Percentiles rank a stretch among this genome's conserved stretches.
phyloP scores from a whole-genome alignment of 768 basidiomycete species.

The Mycena galericulata region DNA sequence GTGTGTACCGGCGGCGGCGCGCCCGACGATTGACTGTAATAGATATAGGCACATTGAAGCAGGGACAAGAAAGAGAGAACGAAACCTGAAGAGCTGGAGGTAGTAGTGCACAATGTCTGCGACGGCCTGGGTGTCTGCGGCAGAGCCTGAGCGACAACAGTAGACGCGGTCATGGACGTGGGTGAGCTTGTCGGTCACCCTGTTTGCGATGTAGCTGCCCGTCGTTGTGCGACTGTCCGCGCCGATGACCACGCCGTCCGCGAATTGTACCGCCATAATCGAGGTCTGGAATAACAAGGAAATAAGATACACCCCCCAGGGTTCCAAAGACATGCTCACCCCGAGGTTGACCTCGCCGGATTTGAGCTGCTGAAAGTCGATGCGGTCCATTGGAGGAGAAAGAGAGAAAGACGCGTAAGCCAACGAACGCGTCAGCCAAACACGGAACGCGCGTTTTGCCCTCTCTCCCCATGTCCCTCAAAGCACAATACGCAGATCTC shows the following conservation, averaged over 20 bases:
- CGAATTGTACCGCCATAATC: slow-evolving; percentile 99
- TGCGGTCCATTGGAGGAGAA: slow-evolving; percentile 64
- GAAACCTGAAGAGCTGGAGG: slow-evolving; percentile 79
- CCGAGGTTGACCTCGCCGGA: slow-evolving; percentile 97
- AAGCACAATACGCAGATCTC: slow-evolving; percentile 73
- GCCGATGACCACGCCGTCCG: slow-evolving; percentile 94
- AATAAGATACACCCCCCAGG: neutral
- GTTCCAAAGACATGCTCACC: slow-evolving; percentile 61
- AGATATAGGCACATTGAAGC: slow-evolving; percentile 12
- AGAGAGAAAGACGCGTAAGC: slow-evolving; percentile 47
- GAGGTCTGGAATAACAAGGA: slow-evolving; percentile 76
- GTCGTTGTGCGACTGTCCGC: slow-evolving; percentile 98
- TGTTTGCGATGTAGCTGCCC: slow-evolving; percentile 97
- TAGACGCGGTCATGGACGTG: slow-evolving; percentile 98
- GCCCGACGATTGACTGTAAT: slow-evolving; percentile 67
- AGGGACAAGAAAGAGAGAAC: slow-evolving; percentile 10
- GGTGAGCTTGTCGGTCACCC: slow-evolving; percentile 98
- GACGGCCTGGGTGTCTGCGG: slow-evolving; percentile 97
- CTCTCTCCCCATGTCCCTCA: slow-evolving; percentile 50
- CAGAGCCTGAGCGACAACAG: slow-evolving; percentile 98
- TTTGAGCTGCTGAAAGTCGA: slow-evolving; percentile 92
- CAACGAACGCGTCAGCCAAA: slow-evolving; percentile 52
- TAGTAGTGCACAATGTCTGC: slow-evolving; percentile 91
- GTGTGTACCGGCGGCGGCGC: slow-evolving; percentile 81
- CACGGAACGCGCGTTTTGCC: slow-evolving; percentile 34